phyloP scores from a whole-genome alignment of 1,284 basidiomycete genomes.

The Pseudozyma sp. region DNA sequence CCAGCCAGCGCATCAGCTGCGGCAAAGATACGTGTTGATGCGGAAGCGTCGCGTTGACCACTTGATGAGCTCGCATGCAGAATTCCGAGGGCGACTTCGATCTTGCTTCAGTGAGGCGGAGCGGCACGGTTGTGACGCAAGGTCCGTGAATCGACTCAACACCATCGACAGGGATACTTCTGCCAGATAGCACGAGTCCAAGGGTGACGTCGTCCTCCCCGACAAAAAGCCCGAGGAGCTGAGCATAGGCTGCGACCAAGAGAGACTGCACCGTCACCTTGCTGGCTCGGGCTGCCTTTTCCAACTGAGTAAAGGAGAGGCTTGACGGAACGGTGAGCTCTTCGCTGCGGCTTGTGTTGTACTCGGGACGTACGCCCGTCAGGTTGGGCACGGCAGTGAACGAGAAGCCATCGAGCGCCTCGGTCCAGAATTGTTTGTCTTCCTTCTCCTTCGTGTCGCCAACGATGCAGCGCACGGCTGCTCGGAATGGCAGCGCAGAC shows the following conservation, averaged over 20 bases:
- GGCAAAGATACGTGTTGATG: constrained; percentile 60
- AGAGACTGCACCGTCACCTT: constrained; percentile 56
- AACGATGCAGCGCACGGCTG: constrained; percentile 26
- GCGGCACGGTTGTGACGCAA: constrained; percentile 61
- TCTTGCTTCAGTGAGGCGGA: constrained; percentile 32
- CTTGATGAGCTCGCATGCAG: constrained; percentile 17
- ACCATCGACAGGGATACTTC: constrained; percentile 36
- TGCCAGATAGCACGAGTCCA: constrained; percentile 62
- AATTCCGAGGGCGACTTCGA: constrained; percentile 4
- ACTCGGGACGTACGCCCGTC: constrained; percentile 47
- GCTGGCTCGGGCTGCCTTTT: constrained; percentile 26
- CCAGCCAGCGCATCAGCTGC: constrained; percentile 51
- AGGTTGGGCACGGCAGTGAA: constrained; percentile 53
- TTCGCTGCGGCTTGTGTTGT: constrained; percentile 8
- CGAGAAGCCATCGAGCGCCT: constrained; percentile 41
- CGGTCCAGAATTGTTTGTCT: constrained; percentile 46
- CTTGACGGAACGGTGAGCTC: constrained; percentile 27
- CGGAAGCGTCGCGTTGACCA: constrained; percentile 36
- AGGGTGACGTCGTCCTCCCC: constrained; percentile 56
- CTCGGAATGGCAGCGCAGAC: constrained; percentile 23
- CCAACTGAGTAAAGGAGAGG: constrained; percentile 11
- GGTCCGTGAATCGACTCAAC: constrained; percentile 60
- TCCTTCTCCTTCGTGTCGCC: constrained; percentile 16
- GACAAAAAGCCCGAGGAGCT: constrained; percentile 50
- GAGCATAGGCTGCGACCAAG: constrained; percentile 46